Conservation (phyloP, 2,329 filamentous ascomycete species). For the Mariannaea elegans region DNA sequence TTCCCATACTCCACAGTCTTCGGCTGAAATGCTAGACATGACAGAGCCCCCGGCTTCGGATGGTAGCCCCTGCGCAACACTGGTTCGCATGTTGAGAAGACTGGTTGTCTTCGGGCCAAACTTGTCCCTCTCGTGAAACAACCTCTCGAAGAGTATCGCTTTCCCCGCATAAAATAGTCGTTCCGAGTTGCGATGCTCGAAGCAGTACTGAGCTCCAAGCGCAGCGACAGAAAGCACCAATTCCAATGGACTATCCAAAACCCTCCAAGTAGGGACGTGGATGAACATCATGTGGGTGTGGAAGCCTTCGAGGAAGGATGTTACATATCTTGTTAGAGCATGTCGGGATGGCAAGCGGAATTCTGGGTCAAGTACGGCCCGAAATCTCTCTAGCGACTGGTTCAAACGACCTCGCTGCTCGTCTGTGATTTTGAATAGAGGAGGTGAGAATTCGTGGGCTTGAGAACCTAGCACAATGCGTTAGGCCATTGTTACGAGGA, state of each 20-base stretch:
- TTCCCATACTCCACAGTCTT: constrained; percentile 32
- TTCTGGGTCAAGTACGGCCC: constrained; percentile 38
- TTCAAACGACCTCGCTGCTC: constrained; percentile 44
- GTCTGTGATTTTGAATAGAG: constrained; percentile 44
- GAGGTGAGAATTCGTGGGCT: constrained; percentile 28
- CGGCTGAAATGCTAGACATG: neutral
- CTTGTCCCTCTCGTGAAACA: constrained; percentile 33
- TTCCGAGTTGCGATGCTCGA: constrained; percentile 48
- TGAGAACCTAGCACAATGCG: too few species aligned
- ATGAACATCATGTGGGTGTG: constrained; percentile 51
- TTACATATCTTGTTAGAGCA: constrained; percentile 47
- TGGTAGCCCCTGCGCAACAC: neutral
- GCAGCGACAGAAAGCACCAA: constrained; percentile 45
- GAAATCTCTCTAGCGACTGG: constrained; percentile 38
- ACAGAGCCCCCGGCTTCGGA: neutral
- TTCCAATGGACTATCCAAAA: constrained; percentile 44
- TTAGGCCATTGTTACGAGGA: too few species aligned
- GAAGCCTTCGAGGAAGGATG: constrained; percentile 49
- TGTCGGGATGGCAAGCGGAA: constrained; percentile 49
- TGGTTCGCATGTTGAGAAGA: constrained; percentile 26
- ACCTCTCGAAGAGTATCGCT: constrained; percentile 43
- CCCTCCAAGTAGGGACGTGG: constrained; percentile 45
- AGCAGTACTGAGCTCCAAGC: constrained; percentile 50
- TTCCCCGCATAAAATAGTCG: constrained; percentile 46
- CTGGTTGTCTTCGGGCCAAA: constrained; percentile 38